Percentiles rank a stretch among this genome's conserved stretches.
These are phyloP conservation scores for Colletotrichum lindemuthianum DNA, from an alignment of 2,329 filamentous ascomycete species.

Conservation along the genomic window DNA sequence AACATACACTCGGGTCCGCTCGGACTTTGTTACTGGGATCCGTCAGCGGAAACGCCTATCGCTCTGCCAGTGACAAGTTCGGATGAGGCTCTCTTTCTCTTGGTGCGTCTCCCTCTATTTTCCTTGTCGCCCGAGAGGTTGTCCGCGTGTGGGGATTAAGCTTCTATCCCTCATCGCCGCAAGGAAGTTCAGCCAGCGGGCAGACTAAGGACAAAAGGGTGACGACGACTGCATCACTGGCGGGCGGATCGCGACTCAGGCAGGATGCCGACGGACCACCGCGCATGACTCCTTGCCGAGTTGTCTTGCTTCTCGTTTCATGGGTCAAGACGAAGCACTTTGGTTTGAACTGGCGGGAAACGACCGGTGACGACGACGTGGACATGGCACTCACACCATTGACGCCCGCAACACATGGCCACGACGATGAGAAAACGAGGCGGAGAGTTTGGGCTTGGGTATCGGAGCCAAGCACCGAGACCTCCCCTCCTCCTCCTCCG, in stretches of 20 bases:
- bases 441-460: conserved; percentile 9
- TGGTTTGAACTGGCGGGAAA: not conserved
- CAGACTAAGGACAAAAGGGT: not conserved
- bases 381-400: not conserved
- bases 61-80: conserved; percentile 22
- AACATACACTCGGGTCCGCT: not conserved
- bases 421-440: conserved; percentile 9
- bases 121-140: not conserved
- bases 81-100: conserved; percentile 9
- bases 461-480: not conserved
- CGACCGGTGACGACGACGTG: not conserved
- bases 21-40: conserved; percentile 4
- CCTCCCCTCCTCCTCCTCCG: too few species aligned
- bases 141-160: conserved; percentile 6
- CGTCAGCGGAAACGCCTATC: not conserved
- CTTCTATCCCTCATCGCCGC: conserved; percentile 6
- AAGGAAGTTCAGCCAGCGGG: not conserved
- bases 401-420: not conserved
- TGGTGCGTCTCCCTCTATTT: not conserved
- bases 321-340: not conserved
- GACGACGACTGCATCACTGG: not conserved
- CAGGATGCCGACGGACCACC: not conserved
- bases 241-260: conserved; percentile 8
- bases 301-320: too few species aligned
- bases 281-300: conserved; percentile 13